phyloP scores from a whole-genome alignment of 371 early-diverging fungal genomes.

The Rhizopus delemar region DNA sequence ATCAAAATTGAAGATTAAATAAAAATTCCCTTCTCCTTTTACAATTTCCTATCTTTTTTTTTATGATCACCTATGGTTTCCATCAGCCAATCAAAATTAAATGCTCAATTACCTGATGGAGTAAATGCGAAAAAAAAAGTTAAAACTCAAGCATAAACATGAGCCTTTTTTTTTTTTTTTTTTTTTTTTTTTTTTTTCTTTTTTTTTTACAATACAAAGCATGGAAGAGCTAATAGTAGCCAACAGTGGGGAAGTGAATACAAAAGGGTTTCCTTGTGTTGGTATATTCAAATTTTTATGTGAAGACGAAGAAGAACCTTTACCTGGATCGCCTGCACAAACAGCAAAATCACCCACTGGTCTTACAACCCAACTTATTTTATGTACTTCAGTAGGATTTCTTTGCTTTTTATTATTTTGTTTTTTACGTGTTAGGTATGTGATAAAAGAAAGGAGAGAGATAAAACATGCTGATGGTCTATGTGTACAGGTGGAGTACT shows the following conservation, averaged over 20 bases:
- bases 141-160: no score
- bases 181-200: background rate
- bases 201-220: no score
- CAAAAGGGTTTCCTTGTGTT: slow-evolving; percentile 20
- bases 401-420: slow-evolving; percentile 49
- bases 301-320: slow-evolving; percentile 38
- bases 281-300: slow-evolving; percentile 28
- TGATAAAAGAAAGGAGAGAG: background rate
- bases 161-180: background rate
- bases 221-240: background rate
- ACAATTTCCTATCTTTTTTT: no score
- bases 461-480: background rate
- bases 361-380: slow-evolving; percentile 43
- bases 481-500: slow-evolving; percentile 46
- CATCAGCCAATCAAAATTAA: no score
- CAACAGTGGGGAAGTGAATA: background rate
- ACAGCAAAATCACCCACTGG: slow-evolving; percentile 49
- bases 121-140: no score
- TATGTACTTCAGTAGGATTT: slow-evolving; percentile 45
- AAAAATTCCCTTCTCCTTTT: no score
- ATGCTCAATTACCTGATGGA: no score
- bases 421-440: slow-evolving; percentile 44
- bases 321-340: slow-evolving; percentile 47
- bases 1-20: background rate
- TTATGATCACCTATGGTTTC: no score